Evolutionary conservation across 1,284 basidiomycete species (phyloP).

Genomic region (Ustanciosporium gigantosporum): DNA sequence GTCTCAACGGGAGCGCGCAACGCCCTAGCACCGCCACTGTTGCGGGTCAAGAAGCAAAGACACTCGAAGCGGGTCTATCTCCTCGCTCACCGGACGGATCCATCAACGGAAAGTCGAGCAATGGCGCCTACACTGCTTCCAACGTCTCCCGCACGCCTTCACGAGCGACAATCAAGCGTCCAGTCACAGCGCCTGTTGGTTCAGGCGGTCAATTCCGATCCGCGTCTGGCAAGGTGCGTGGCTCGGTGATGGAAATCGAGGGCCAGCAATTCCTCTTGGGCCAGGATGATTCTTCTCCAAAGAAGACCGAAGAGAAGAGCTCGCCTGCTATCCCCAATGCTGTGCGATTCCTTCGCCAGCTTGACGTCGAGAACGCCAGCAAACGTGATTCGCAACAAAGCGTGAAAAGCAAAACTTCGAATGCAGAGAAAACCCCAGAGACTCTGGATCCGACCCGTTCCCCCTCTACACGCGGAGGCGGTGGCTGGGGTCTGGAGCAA

Average conservation of each 20-base stretch:
- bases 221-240: conserved; percentile 1
- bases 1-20: no score
- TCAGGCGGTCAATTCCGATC: conserved; percentile 13
- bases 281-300: conserved; percentile 5
- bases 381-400: conserved; percentile 9
- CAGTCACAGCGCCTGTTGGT: conserved; percentile 26
- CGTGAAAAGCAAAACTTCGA: conserved; percentile 3
- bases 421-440: conserved; percentile 1
- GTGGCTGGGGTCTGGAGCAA: conserved; percentile 31
- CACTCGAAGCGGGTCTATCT: no score
- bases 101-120: no score
- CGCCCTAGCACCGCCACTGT: no score
- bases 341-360: conserved; percentile 25
- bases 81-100: no score
- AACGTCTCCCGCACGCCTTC: conserved; percentile 20
- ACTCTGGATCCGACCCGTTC: conserved; percentile 3
- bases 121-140: no score
- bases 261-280: conserved; percentile 31
- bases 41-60: no score
- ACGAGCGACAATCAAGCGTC: conserved; percentile 31
- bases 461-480: conserved; percentile 1
- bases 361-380: neutral
- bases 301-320: conserved; percentile 2
- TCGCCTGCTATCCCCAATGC: conserved; percentile 32
- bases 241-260: conserved; percentile 29